Conservation (phyloP, 345 rosid species). For the Lumnitzera littorea region DNA sequence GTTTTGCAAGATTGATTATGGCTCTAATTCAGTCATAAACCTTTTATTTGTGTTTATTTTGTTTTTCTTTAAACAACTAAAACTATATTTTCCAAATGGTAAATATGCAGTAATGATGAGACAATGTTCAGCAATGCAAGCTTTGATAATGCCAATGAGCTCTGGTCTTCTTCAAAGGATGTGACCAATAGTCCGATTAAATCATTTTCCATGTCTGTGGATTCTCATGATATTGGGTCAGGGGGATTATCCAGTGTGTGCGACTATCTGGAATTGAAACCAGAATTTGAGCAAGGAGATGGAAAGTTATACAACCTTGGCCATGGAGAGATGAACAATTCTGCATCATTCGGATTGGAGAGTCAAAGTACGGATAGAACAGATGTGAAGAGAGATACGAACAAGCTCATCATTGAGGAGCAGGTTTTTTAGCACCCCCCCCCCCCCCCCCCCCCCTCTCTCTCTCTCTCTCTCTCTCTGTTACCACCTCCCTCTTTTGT, state of each 20-base stretch:
- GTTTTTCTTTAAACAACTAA: slow-evolving; percentile 30
- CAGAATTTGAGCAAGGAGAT: slow-evolving; percentile 47
- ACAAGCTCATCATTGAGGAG: slow-evolving; percentile 26
- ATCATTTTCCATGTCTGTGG: slow-evolving; percentile 36
- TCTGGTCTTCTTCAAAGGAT: slow-evolving; percentile 75
- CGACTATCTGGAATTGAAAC: slow-evolving; percentile 29
- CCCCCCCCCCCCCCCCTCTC: no score
- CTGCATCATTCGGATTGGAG: slow-evolving; percentile 33
- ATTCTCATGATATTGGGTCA: slow-evolving; percentile 38
- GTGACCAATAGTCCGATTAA: slow-evolving; percentile 38
- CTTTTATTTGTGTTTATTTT: no score
- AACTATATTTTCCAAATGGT: slow-evolving; percentile 82
- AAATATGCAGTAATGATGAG: slow-evolving; percentile 93
- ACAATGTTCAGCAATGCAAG: slow-evolving; percentile 66
- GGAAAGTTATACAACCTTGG: slow-evolving; percentile 30
- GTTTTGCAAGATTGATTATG: no score
- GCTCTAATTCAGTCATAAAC: no score
- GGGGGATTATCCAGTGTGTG: slow-evolving; percentile 23
- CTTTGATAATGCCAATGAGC: slow-evolving; percentile 56
- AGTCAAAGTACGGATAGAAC: slow-evolving; percentile 19
- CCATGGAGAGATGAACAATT: slow-evolving; percentile 29
- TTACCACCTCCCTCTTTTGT: no score
- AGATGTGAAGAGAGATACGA: slow-evolving; percentile 24
- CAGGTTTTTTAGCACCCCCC: slow-evolving; percentile 32
- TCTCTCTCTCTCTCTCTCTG: no score